Percentiles rank a stretch among this genome's conserved stretches.
Conservation (phyloP, 164 flowering plant genomes). For the Buxus sempervirens region DNA sequence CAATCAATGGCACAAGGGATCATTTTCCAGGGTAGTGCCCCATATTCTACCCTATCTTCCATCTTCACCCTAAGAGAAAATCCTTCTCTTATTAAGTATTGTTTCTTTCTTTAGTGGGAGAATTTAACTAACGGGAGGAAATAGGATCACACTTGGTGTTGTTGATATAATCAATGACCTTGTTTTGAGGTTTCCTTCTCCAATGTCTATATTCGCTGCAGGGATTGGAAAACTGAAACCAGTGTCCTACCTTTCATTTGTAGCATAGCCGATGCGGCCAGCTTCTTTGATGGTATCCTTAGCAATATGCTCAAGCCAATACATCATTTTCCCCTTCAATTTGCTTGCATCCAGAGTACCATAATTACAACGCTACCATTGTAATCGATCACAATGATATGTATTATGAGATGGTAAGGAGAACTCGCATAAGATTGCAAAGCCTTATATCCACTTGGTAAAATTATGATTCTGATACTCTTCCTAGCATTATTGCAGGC, state of each 20-base stretch:
- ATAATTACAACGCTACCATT: slow-evolving; percentile 42
- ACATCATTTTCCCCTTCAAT: slow-evolving; percentile 59
- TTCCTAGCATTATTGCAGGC: slow-evolving; percentile 9
- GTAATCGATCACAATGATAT: too few relatives aligned
- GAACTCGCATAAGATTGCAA: too few relatives aligned
- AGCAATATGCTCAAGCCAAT: slow-evolving; percentile 32
- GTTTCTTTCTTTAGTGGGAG: too few relatives aligned
- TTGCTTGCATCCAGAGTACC: slow-evolving; percentile 32
- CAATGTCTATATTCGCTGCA: slow-evolving; percentile 18
- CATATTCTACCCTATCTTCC: too few relatives aligned
- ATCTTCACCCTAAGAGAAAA: too few relatives aligned
- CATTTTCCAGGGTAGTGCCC: too few relatives aligned
- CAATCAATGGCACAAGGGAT: too few relatives aligned
- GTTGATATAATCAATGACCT: slow-evolving; percentile 37
- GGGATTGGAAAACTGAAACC: slow-evolving; percentile 31
- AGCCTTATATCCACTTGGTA: too few relatives aligned
- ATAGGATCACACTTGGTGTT: slow-evolving; percentile 48
- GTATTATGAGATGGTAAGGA: too few relatives aligned
- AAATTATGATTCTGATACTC: too few relatives aligned
- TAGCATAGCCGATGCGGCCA: slow-evolving; percentile 37
- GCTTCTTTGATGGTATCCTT: slow-evolving; percentile 30
- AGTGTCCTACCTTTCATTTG: slow-evolving; percentile 16
- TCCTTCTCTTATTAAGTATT: too few relatives aligned
- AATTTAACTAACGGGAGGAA: too few relatives aligned
- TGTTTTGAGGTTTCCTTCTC: slow-evolving; percentile 22